Percentiles rank a stretch among this genome's conserved stretches.
Conservation (phyloP, 768 basidiomycete genomes). For the Phlebiopsis flavidoalba region DNA sequence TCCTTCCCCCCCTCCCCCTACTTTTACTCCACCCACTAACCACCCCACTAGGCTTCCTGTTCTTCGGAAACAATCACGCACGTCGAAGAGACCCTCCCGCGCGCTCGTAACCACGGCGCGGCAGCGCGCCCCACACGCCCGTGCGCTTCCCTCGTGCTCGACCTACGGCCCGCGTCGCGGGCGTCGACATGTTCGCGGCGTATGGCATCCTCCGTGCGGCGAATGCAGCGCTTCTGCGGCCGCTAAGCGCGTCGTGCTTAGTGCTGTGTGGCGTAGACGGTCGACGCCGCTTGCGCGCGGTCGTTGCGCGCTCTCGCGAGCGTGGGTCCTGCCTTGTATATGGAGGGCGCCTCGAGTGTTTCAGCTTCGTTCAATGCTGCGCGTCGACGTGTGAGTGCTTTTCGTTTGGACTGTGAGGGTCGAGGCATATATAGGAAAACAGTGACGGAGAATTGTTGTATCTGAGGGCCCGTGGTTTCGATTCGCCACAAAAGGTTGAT, state of each 20-base stretch:
- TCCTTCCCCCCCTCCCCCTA: not conserved
- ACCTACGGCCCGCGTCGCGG: constrained; percentile 79
- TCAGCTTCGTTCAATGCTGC: too few species aligned
- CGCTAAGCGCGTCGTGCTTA: constrained; percentile 70
- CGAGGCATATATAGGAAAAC: too few species aligned
- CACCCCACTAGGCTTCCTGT: constrained; percentile 63
- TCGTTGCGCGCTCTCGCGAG: constrained; percentile 71
- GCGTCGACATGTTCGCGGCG: constrained; percentile 92
- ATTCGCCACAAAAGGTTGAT: too few species aligned
- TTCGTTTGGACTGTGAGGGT: too few species aligned
- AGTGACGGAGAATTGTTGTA: too few species aligned
- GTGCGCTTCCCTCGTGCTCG: constrained; percentile 88
- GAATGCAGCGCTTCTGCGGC: constrained; percentile 79
- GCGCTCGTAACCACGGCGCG: constrained; percentile 66
- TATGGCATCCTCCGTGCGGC: constrained; percentile 93
- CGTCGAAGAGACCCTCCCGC: constrained; percentile 85
- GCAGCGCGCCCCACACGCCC: constrained; percentile 63
- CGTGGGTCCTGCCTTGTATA: constrained; percentile 75
- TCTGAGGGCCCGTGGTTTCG: too few species aligned
- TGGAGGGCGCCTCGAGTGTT: too few species aligned
- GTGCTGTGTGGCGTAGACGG: constrained; percentile 82
- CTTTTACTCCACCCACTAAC: not conserved
- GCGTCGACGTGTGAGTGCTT: too few species aligned
- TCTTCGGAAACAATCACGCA: constrained; percentile 90
- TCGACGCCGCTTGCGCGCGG: constrained; percentile 49